Evolutionary conservation across 2,329 filamentous ascomycete species (phyloP), one percentile per base, ranked within the genome.

Genomic region (Pseudogymnoascus sp.): DNA sequence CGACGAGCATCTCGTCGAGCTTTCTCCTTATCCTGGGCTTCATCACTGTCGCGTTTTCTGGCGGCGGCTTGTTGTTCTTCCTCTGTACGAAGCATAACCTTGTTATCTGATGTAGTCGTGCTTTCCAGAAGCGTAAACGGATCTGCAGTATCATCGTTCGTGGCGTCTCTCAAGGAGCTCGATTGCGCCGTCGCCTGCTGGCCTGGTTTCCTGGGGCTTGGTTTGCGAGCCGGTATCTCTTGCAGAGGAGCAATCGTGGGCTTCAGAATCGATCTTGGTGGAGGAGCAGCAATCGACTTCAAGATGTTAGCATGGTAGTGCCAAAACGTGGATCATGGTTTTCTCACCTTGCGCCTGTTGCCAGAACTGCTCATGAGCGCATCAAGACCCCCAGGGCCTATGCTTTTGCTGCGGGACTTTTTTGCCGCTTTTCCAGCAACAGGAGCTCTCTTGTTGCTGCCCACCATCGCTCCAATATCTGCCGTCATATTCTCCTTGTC

Each of bases 351-450:
- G 75, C 90, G 85, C 70, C 90, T 82, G 74, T 96, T 96, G 36
- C 90, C 90, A 71, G 81, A 84, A 50, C 83, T 84, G 71, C 88
- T 83, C 74, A 89, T 92, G 63, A 96, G 81, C 64, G 89, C 88
- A 79, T 96, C 92, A 53, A 96, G 77, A 25, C 93, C 92, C 60
- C 93, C 95, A 14, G 95, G 93, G 2, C 95, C 95, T 69, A 99
- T 88, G 77, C 93, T 97, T 80, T 97, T 97, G 77, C 93, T 97
- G 68, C 95, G 87, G 64, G 89, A 90, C 77, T 92, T 93, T 78
- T 82, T 83, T 42, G 67, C 61, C 8, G 66, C 46, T 59, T 70
- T 70, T 31, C 69, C 67, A 5, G 64, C 65, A n/a, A 66, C 46
- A 6, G 64, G 31, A 21, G 68, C 44, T 50, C 65, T 70, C 62